Base-by-base conservation (phyloP, 1,139 yeast genomes). In the Magnusiomyces ingens region DNA sequence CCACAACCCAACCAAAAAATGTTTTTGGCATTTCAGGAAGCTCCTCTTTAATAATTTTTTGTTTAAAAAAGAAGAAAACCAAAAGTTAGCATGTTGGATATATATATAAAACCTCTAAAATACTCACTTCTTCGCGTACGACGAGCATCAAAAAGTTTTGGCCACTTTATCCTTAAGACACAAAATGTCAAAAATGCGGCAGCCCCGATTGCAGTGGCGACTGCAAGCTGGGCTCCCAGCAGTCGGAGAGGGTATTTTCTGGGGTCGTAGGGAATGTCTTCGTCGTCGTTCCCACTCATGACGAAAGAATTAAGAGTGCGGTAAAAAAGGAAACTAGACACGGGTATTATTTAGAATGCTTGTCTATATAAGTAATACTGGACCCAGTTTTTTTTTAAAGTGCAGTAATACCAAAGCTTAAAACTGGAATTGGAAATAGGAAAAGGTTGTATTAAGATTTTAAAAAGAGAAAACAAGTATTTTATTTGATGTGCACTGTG, bases 1-100 rank as follows among this genome's bases (percentile, higher is more conserved):
- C 79, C 1, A 82, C 78, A 6, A 91, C 74, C 96, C 97, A 91
- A 0, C 93, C 89, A 62, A 90, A 83, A 21, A 86, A 65, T 3
- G 87, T 76, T 49, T 71, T 67, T 12, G 75, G 69, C 26, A 78
- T 64, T 22, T 62, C 59, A 13, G 79, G 82, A 18, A 75, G 60
- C 13, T 70, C 73, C 49, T 67, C 63, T 54, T 68, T 54, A 74
- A 66, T 50, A 71, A 64, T 59, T 79, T 75, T 60, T 75, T 75
- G 46, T 74, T 62, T 17, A 71, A 55, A 49, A 15, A 2, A 26
- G n/a, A 48, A 15, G 13, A 38, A 29, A n/a, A 77, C 74, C 59
- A 75, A 79, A 19, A 80, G 80, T 78, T 79, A 77, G 60, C 73
- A 67, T 52, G 13, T 8, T 71, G 72, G 71, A 26, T 62, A 55